phyloP scores from a whole-genome alignment of 805 yeast species.

The Nakazawaea laoshanensis region DNA sequence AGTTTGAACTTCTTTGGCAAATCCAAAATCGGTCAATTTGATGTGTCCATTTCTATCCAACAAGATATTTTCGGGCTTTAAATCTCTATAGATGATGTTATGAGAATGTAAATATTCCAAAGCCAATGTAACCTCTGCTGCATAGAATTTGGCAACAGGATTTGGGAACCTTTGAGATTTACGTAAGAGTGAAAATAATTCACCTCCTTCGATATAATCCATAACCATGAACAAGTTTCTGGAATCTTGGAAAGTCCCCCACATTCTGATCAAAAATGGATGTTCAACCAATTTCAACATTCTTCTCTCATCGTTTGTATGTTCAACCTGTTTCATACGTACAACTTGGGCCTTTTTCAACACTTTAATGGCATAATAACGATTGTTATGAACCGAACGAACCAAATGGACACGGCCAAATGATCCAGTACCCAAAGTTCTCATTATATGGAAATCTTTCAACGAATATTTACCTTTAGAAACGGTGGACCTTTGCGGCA shows the following conservation, averaged over 20 bases:
- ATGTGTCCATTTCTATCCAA: slow-evolving; percentile 54
- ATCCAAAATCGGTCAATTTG: slow-evolving; percentile 54
- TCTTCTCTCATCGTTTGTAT: slow-evolving; percentile 54
- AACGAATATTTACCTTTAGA: slow-evolving; percentile 53
- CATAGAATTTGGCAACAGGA: slow-evolving; percentile 56
- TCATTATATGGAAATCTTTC: slow-evolving; percentile 44
- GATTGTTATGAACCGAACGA: slow-evolving; percentile 47
- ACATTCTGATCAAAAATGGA: slow-evolving; percentile 53
- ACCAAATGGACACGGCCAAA: slow-evolving; percentile 56
- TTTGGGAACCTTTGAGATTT: slow-evolving; percentile 54
- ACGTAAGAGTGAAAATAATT: slow-evolving; percentile 44
- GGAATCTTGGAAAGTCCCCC: slow-evolving; percentile 61
- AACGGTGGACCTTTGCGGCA: slow-evolving; percentile 23
- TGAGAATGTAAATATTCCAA: slow-evolving; percentile 51
- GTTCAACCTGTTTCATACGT: slow-evolving; percentile 56
- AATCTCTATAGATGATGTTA: slow-evolving; percentile 51
- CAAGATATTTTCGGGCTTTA: slow-evolving; percentile 53
- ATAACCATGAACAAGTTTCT: slow-evolving; percentile 51
- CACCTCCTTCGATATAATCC: slow-evolving; percentile 63
- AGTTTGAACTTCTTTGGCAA: slow-evolving; percentile 52
- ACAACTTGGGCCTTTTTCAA: slow-evolving; percentile 49
- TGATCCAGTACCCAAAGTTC: slow-evolving; percentile 55
- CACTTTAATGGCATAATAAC: slow-evolving; percentile 54
- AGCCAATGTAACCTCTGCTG: slow-evolving; percentile 53
- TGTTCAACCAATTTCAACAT: slow-evolving; percentile 51